Percentiles rank a stretch among this genome's conserved stretches.
These are phyloP conservation scores for Alternaria novae-zelandiae DNA, from an alignment of 2,329 filamentous ascomycete species.

Conservation along the genomic window DNA sequence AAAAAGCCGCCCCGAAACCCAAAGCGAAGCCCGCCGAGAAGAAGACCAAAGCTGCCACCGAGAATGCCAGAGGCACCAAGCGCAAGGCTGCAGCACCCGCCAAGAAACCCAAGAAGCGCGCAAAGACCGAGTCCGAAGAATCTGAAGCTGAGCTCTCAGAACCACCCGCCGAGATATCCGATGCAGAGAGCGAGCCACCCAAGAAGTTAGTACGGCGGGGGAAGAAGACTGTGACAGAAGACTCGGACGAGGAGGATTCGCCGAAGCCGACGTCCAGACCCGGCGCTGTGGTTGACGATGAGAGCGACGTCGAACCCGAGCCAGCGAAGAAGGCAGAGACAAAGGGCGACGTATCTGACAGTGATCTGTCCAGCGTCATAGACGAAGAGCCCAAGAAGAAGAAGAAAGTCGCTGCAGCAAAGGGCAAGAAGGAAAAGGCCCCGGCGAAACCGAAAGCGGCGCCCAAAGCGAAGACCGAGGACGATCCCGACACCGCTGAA, in stretches of 20 bases:
- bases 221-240: slow-evolving; percentile 37
- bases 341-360: slow-evolving; percentile 56
- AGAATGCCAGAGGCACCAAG: slow-evolving; percentile 35
- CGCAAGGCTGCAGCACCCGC: slow-evolving; percentile 35
- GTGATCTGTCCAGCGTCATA: slow-evolving; percentile 75
- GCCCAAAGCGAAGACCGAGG: slow-evolving; percentile 46
- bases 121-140: slow-evolving; percentile 29
- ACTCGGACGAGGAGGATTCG: slow-evolving; percentile 34
- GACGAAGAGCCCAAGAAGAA: slow-evolving; percentile 73
- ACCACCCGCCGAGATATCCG: slow-evolving; percentile 22
- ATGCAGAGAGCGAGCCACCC: slow-evolving; percentile 36
- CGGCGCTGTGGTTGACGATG: slow-evolving; percentile 15
- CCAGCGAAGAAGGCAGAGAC: slow-evolving; percentile 19
- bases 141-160: slow-evolving; percentile 33
- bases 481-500: slow-evolving; percentile 73
- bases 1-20: slow-evolving; percentile 26
- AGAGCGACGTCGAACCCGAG: slow-evolving; percentile 18
- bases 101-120: slow-evolving; percentile 33
- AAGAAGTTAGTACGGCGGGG: slow-evolving; percentile 29
- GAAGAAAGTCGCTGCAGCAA: slow-evolving; percentile 43
- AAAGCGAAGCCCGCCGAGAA: slow-evolving; percentile 32
- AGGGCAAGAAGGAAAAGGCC: slow-evolving; percentile 35
- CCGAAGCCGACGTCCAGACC: slow-evolving; percentile 15
- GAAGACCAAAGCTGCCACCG: slow-evolving; percentile 23
- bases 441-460: slow-evolving; percentile 49